These are phyloP conservation scores for Fomitiporia mediterranea DNA, from an alignment of 1,284 basidiomycete species.

Conservation along the genomic window DNA sequence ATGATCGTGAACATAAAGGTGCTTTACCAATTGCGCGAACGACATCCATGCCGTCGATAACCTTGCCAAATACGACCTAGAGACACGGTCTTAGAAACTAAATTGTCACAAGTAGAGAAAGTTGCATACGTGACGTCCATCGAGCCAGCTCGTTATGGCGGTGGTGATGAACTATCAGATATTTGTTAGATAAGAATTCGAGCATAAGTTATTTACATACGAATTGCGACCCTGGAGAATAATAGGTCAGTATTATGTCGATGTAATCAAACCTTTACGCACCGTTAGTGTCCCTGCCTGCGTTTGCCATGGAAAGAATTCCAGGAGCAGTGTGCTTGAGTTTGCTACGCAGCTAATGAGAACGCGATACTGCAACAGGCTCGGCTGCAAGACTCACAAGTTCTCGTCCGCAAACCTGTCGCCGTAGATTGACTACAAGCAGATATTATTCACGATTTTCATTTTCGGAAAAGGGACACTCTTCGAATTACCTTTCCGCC, in stretches of 20 bases:
- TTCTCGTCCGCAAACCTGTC: constrained; percentile 67
- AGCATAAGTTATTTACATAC: constrained; percentile 37
- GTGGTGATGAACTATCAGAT: constrained; percentile 73
- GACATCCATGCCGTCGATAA: constrained; percentile 88
- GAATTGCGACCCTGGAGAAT: constrained; percentile 71
- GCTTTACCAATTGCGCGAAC: constrained; percentile 69
- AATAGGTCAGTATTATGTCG: not conserved
- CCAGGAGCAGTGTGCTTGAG: constrained; percentile 85
- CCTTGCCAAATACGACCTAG: constrained; percentile 87
- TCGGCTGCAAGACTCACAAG: constrained; percentile 52
- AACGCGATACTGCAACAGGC: not conserved
- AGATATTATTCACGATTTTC: constrained; percentile 2
- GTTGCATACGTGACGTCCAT: constrained; percentile 61
- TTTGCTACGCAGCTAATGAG: constrained; percentile 51
- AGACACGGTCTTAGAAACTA: constrained; percentile 14
- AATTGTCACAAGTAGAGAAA: constrained; percentile 5
- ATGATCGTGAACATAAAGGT: constrained; percentile 12
- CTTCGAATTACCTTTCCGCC: constrained; percentile 46
- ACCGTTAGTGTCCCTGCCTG: constrained; percentile 85
- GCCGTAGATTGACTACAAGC: constrained; percentile 48
- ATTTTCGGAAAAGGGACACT: not conserved
- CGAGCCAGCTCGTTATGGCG: constrained; percentile 71
- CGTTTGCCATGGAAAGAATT: constrained; percentile 91
- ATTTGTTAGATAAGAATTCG: constrained; percentile 15
- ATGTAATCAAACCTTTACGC: constrained; percentile 20